phyloP scores from a whole-genome alignment of 2,329 filamentous ascomycete genomes.

The Fusarium tanahbumbuense region DNA sequence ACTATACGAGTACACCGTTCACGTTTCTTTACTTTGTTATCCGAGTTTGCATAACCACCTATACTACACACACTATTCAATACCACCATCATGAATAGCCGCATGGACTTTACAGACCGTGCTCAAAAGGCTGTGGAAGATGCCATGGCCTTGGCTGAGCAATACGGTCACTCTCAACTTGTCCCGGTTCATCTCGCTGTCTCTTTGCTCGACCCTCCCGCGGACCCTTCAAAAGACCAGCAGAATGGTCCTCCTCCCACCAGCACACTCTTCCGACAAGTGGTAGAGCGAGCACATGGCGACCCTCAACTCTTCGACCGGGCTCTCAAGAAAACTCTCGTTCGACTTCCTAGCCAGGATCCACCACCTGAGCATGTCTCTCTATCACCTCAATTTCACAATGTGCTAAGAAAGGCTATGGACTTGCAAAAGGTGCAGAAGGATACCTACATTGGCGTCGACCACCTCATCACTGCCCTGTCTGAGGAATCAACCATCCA shows the following conservation, averaged over 20 bases:
- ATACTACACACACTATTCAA: background rate
- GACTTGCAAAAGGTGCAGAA: constrained; percentile 98
- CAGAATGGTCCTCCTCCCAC: constrained; percentile 76
- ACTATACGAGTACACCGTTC: constrained; percentile 6
- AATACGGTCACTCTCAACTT: constrained; percentile 92
- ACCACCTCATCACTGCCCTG: constrained; percentile 90
- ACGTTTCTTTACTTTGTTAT: background rate
- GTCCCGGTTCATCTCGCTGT: constrained; percentile 90
- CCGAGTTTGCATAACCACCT: background rate
- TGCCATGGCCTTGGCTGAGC: constrained; percentile 86
- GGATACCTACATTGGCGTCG: constrained; percentile 92
- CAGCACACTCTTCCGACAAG: constrained; percentile 90
- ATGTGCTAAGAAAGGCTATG: constrained; percentile 83
- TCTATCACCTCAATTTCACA: constrained; percentile 83
- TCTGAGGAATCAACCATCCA: constrained; percentile 83
- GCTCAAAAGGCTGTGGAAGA: constrained; percentile 91
- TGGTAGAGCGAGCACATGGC: constrained; percentile 92
- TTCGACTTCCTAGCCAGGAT: constrained; percentile 92
- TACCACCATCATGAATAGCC: constrained; percentile 70
- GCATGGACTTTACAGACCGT: constrained; percentile 93
- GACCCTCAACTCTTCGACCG: constrained; percentile 91
- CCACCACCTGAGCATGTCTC: constrained; percentile 91
- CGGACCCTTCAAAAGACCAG: constrained; percentile 83
- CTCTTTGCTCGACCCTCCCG: constrained; percentile 79
- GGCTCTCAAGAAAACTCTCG: constrained; percentile 89